A percentile compares a stretch with the other conserved stretches of the same genome.
These are phyloP conservation scores for Nakazawaea sp. DNA, from an alignment of 805 yeast species.

Conservation along the genomic window DNA sequence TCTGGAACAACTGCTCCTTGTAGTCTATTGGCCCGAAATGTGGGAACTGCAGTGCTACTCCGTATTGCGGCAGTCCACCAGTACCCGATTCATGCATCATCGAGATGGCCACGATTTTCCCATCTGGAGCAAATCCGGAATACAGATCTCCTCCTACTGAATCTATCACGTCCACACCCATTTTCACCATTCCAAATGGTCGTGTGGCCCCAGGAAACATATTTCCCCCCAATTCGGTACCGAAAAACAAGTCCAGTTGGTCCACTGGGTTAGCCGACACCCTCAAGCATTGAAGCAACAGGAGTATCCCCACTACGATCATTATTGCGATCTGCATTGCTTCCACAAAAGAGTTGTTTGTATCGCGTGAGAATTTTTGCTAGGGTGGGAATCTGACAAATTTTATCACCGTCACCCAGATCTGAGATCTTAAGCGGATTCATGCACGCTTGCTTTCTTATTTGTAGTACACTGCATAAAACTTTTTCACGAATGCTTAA, in stretches of 20 bases:
- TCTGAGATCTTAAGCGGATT: too few species aligned
- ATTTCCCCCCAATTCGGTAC: slow-evolving; percentile 27
- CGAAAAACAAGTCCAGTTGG: slow-evolving; percentile 26
- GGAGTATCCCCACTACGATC: too few species aligned
- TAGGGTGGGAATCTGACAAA: too few species aligned
- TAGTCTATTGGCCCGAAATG: slow-evolving; percentile 15
- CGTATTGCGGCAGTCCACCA: slow-evolving; percentile 32
- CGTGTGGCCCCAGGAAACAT: slow-evolving; percentile 28
- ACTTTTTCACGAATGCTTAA: too few species aligned
- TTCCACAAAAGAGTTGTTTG: too few species aligned
- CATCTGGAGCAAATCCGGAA: slow-evolving; percentile 27
- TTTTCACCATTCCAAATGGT: slow-evolving; percentile 31
- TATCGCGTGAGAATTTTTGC: too few species aligned
- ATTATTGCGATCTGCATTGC: too few species aligned
- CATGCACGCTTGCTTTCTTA: too few species aligned
- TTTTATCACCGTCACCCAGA: too few species aligned
- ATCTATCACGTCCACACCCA: slow-evolving; percentile 26
- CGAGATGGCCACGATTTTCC: slow-evolving; percentile 25
- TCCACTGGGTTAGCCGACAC: slow-evolving; percentile 4
- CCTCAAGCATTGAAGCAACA: too few species aligned
- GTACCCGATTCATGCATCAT: slow-evolving; percentile 33
- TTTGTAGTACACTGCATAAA: too few species aligned
- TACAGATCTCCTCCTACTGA: slow-evolving; percentile 22
- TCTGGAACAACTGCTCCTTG: slow-evolving; percentile 11
- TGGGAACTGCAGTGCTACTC: slow-evolving; percentile 27